A percentile compares a stretch with the other conserved stretches of the same genome.
These are phyloP conservation scores for Orbilia javanica DNA, from an alignment of 2,329 filamentous ascomycete species.

Conservation along the genomic window DNA sequence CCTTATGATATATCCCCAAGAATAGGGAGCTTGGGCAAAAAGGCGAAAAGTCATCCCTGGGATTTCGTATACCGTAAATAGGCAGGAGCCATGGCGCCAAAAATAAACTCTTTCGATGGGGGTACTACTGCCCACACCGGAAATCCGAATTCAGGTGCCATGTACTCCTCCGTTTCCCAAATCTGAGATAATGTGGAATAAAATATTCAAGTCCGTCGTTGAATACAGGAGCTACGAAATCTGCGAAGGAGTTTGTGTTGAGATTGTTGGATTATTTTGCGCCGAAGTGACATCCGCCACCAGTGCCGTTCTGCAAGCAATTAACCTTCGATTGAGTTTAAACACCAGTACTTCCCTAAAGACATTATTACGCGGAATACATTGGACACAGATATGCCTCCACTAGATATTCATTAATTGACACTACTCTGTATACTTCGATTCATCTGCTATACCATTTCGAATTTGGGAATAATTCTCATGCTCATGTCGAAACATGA, in stretches of 20 bases:
- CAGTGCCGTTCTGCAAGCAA: background rate
- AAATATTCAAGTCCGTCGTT: constrained; percentile 9
- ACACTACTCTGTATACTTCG: too few species aligned
- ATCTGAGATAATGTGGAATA: constrained; percentile 19
- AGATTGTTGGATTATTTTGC: constrained; percentile 40
- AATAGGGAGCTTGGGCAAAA: constrained; percentile 21
- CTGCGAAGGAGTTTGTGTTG: constrained; percentile 35
- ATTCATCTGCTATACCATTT: too few species aligned
- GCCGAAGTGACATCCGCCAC: too few species aligned
- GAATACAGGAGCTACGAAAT: too few species aligned
- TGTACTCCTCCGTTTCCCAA: constrained; percentile 25
- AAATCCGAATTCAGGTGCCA: constrained; percentile 3
- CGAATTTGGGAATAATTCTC: too few species aligned
- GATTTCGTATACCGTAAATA: background rate
- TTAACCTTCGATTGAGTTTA: background rate
- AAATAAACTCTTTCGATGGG: too few species aligned
- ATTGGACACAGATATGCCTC: too few species aligned
- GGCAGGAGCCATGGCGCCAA: too few species aligned
- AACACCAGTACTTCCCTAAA: too few species aligned
- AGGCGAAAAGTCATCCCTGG: background rate
- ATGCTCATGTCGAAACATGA: too few species aligned
- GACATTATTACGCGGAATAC: too few species aligned
- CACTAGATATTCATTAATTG: too few species aligned
- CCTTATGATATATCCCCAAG: background rate
- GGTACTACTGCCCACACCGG: background rate